A percentile compares a stretch with the other conserved stretches of the same genome.
Evolutionary conservation across 2,329 filamentous ascomycete species (phyloP).

Genomic region (Trichoderma semiorbis): DNA sequence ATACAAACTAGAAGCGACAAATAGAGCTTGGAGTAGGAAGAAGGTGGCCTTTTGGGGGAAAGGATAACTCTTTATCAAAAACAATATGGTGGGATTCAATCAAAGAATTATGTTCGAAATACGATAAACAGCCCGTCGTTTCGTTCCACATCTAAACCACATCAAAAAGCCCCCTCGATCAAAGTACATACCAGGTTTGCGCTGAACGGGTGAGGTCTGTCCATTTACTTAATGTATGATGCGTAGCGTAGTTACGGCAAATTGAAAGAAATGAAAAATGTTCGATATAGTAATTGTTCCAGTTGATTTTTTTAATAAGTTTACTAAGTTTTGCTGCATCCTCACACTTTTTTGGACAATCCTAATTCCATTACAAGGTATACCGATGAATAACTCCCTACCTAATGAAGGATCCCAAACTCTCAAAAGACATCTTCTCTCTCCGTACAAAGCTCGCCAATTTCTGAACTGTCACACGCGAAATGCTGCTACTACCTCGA

Average conservation of each 20-base stretch:
- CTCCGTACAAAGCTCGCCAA: conserved; percentile 5
- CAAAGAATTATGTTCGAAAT: neutral
- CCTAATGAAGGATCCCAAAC: conserved; percentile 19
- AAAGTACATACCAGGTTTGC: neutral
- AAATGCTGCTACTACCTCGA: conserved; percentile 8
- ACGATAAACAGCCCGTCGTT: neutral
- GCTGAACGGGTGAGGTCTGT: neutral
- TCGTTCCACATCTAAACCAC: neutral
- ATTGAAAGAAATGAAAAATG: neutral
- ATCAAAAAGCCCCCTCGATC: neutral
- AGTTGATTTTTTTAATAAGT: neutral
- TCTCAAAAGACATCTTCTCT: conserved; percentile 20
- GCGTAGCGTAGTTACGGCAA: neutral
- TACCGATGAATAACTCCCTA: conserved; percentile 33
- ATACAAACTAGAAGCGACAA: neutral
- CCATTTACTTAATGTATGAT: conserved; percentile 8
- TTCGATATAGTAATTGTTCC: conserved; percentile 5
- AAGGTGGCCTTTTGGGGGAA: neutral
- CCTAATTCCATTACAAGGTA: conserved; percentile 35
- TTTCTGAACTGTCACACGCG: neutral
- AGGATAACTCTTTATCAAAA: neutral
- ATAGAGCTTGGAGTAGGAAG: neutral
- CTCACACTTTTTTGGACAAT: conserved; percentile 23
- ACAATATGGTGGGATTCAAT: neutral
- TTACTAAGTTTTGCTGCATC: neutral